Base-by-base conservation (phyloP, 164 flowering plant genomes). In the Vitis rupestris region DNA sequence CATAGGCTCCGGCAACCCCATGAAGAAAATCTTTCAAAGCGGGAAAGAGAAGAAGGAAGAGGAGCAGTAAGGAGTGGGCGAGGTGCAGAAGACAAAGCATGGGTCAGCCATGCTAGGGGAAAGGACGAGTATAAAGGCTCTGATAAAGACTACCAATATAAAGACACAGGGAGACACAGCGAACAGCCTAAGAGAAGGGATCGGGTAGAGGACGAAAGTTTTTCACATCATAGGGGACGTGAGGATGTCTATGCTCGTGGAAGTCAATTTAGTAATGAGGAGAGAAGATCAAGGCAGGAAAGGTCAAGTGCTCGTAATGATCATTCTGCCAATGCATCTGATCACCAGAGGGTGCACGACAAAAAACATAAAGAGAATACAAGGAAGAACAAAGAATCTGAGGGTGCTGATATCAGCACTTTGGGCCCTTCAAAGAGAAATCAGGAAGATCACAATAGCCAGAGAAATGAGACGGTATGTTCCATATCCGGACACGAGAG, bases 31-130 rank as follows among this genome's bases (percentile, higher is more conserved):
- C 47, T 76, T 17, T 62, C 85, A 17, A 87, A 76, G 69, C 76
- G 90, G 66, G 92, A 93, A 48, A 87, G 90, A 82, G 94, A 86
- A 70, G 97, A 84, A 67, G 82, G 78, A 51, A 76, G 92, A 64
- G 82, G 75, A 57, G 54, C 82, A 50, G 57, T 73, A 17, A 86
- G 87, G 73, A 76, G 86, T 80, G 87, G 80, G 2, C 83, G 92
- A 52, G 83, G 72, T 71, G 63, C 73, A 29, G 98, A 90, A 58
- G 98, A 89, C 17, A 88, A 83, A 79, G 56, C 76, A 59, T 76
- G 89, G 93, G 73, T 60, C 23, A 79, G 82, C 74, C 86, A 81
- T 75, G 70, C 78, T 13, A 82, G 90, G 75, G 72, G 66, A 11
- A 90, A 82, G 72, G 93, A 91, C 72, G 99, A 90, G 3, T 69